Evolutionary conservation across 106 monocot genomes (phyloP).

Genomic region (Hemerocallis citrina): DNA sequence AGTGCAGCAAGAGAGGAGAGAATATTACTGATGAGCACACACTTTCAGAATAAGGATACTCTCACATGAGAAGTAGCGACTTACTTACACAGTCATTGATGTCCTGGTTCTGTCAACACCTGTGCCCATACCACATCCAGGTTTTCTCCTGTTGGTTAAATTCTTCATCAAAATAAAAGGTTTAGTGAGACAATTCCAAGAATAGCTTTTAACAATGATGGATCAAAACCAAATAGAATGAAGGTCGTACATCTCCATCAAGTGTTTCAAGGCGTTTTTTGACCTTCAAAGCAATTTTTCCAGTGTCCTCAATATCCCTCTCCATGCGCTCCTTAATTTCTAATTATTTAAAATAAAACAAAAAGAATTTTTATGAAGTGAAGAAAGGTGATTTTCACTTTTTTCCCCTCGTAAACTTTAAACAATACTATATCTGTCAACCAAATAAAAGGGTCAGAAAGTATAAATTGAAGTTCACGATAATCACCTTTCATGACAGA

Average conservation of each 20-base stretch:
- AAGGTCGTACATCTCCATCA: conserved; percentile 43
- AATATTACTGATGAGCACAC: too few relatives aligned
- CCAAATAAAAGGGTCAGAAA: background rate
- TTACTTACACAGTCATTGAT: conserved; percentile 62
- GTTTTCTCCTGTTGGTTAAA: conserved; percentile 35
- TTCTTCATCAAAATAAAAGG: conserved; percentile 27
- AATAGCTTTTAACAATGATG: background rate
- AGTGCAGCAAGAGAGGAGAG: too few relatives aligned
- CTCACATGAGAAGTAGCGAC: conserved; percentile 4
- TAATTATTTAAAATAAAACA: conserved; percentile 25
- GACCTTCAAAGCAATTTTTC: conserved; percentile 25
- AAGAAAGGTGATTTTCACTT: too few relatives aligned
- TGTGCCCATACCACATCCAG: conserved; percentile 45
- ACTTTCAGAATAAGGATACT: too few relatives aligned
- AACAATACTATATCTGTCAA: too few relatives aligned
- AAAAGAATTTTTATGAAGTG: too few relatives aligned
- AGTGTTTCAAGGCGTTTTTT: conserved; percentile 52
- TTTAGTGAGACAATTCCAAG: background rate
- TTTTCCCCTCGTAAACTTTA: too few relatives aligned
- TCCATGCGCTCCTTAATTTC: conserved; percentile 56
- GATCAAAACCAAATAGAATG: background rate
- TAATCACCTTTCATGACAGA: conserved; percentile 42
- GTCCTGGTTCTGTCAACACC: conserved; percentile 53
- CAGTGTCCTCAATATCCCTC: conserved; percentile 42
- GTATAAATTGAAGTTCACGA: background rate